Evolutionary conservation across 2,329 filamentous ascomycete species (phyloP).

Genomic region (Colletotrichum navitas): DNA sequence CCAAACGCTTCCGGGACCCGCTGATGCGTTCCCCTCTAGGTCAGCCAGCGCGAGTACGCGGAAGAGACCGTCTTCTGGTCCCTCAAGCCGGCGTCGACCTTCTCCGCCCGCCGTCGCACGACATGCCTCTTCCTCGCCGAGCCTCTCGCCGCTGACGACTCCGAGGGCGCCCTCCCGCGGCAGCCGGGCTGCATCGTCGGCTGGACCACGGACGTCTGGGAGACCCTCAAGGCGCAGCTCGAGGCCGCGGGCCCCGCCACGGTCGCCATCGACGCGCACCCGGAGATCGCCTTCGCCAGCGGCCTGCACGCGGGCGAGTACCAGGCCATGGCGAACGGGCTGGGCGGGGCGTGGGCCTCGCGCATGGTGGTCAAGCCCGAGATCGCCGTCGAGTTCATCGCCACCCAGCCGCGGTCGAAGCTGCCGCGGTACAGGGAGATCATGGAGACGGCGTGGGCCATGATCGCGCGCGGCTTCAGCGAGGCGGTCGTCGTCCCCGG

Average conservation of each 20-base stretch:
- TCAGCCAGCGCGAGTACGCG: constrained; percentile 64
- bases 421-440: constrained; percentile 59
- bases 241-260: constrained; percentile 51
- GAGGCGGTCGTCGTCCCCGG: constrained; percentile 57
- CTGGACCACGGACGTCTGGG: constrained; percentile 53
- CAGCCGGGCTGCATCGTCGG: constrained; percentile 46
- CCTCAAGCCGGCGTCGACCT: constrained; percentile 59
- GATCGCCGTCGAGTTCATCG: constrained; percentile 61
- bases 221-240: constrained; percentile 54
- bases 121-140: constrained; percentile 63
- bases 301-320: constrained; percentile 64
- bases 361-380: constrained; percentile 58
- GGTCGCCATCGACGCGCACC: constrained; percentile 60
- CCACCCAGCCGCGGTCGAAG: constrained; percentile 56
- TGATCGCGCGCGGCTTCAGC: constrained; percentile 61
- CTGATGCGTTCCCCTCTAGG: constrained; percentile 48
- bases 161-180: constrained; percentile 52
- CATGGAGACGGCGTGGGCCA: constrained; percentile 65
- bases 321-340: constrained; percentile 49
- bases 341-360: constrained; percentile 55
- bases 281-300: constrained; percentile 60
- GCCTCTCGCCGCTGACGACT: constrained; percentile 34
- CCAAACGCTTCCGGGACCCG: neutral
- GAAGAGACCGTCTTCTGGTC: constrained; percentile 66
- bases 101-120: constrained; percentile 63